Conservation (phyloP, 345 rosid genomes). For the Eucalyptus shirleyi region DNA sequence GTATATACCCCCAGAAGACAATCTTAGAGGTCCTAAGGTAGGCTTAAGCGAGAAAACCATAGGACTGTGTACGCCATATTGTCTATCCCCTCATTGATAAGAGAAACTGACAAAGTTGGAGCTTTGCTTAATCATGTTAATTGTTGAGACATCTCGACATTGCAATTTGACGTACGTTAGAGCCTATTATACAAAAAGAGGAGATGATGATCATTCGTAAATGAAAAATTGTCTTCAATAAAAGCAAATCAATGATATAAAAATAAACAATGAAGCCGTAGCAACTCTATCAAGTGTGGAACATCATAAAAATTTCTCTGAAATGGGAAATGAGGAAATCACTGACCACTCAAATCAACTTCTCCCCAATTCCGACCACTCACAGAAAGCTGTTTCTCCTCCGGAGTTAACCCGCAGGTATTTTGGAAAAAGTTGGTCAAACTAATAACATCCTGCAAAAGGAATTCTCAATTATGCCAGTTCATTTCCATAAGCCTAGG, state of each 20-base stretch:
- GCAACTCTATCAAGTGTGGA: not conserved
- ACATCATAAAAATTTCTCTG: not conserved
- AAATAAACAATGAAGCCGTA: not conserved
- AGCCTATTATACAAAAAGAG: not conserved
- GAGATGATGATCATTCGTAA: not conserved
- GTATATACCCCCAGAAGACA: not conserved
- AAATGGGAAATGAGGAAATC: not conserved
- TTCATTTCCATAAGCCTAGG: not conserved
- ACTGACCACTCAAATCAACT: constrained; percentile 80
- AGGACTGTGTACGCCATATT: not conserved
- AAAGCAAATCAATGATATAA: not conserved
- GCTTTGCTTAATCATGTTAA: not conserved
- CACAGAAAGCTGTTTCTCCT: constrained; percentile 86
- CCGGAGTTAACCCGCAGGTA: constrained; percentile 54
- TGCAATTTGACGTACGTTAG: not conserved
- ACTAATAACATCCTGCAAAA: constrained; percentile 57
- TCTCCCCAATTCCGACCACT: constrained; percentile 98
- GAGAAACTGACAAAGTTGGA: not conserved
- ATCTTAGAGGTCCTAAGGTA: not conserved
- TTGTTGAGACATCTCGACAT: not conserved
- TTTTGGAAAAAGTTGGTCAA: constrained; percentile 68
- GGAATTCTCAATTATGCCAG: not conserved
- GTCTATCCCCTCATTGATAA: not conserved
- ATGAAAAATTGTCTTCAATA: not conserved
- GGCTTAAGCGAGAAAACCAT: not conserved